These are phyloP conservation scores for Pharnaceum exiguum DNA, from an alignment of 148 eudicot genomes.

Conservation along the genomic window DNA sequence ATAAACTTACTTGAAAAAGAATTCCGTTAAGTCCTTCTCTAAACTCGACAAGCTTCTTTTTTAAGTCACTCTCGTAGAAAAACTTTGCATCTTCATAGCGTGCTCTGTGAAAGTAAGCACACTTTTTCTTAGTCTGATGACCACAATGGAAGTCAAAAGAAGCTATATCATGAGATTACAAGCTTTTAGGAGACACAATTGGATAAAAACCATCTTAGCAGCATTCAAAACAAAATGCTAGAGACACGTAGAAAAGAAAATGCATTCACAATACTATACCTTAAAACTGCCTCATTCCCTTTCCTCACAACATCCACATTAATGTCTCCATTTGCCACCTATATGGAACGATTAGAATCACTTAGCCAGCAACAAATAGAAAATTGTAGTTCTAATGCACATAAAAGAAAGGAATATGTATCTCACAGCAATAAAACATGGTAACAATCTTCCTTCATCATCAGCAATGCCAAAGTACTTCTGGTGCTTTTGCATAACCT, in stretches of 20 bases:
- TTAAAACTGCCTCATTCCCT: slow-evolving; percentile 99
- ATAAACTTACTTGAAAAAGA: slow-evolving; percentile 84
- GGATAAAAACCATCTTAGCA: neutral
- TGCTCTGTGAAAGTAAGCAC: slow-evolving; percentile 51
- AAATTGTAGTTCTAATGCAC: neutral
- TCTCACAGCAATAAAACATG: slow-evolving; percentile 87
- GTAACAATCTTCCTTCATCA: slow-evolving; percentile 56
- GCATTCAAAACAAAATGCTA: neutral
- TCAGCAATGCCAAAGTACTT: slow-evolving; percentile 87
- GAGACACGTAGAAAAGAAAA: neutral
- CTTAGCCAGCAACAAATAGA: neutral
- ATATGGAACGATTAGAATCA: slow-evolving; percentile 9
- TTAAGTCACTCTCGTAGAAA: slow-evolving; percentile 83
- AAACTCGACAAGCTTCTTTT: slow-evolving; percentile 74
- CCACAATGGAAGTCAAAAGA: neutral
- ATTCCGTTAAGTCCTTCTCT: slow-evolving; percentile 79
- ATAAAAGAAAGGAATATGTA: slow-evolving; percentile 8
- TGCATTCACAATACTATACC: slow-evolving; percentile 31
- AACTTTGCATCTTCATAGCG: slow-evolving; percentile 99
- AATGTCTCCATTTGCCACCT: slow-evolving; percentile 98
- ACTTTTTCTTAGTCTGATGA: neutral
- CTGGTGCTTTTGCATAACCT: slow-evolving; percentile 99
- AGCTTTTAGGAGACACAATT: neutral
- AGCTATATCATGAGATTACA: neutral
- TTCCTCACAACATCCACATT: slow-evolving; percentile 65